A percentile compares a stretch with the other conserved stretches of the same genome.
phyloP scores from a whole-genome alignment of 306 rosid species.

The Acacia crassicarpa region DNA sequence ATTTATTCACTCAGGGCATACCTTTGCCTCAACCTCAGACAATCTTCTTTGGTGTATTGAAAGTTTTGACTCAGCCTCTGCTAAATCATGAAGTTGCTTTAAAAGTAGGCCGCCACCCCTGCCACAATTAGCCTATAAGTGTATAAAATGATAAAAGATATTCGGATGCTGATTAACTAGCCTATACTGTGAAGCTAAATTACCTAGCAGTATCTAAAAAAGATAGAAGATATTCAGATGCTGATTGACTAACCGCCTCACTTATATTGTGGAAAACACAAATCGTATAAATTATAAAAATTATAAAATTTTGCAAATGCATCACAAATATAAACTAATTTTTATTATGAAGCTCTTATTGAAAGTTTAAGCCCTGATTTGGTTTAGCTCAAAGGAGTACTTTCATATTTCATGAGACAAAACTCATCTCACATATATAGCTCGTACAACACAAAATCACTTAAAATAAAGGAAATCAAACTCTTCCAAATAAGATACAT shows the following conservation, averaged over 20 bases:
- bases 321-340: background rate
- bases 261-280: conserved; percentile 20
- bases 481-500: background rate
- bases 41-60: conserved; percentile 66
- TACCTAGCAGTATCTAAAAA: conserved; percentile 22
- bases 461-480: no score
- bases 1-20: conserved; percentile 25
- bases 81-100: conserved; percentile 79
- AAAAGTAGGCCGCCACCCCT: conserved; percentile 91
- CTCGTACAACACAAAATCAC: no score
- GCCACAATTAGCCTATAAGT: conserved; percentile 36
- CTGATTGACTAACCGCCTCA: conserved; percentile 3
- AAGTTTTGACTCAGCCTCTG: conserved; percentile 72
- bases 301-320: background rate
- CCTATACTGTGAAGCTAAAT: conserved; percentile 20
- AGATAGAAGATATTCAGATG: conserved; percentile 19
- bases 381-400: no score
- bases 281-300: background rate
- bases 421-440: no score
- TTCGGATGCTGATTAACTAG: conserved; percentile 23
- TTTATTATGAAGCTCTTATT: conserved; percentile 5
- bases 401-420: no score
- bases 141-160: conserved; percentile 19
- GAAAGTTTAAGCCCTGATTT: background rate
- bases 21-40: conserved; percentile 76